Conservation (phyloP, 208 protist genomes). For the Trypanosoma boissoni region DNA sequence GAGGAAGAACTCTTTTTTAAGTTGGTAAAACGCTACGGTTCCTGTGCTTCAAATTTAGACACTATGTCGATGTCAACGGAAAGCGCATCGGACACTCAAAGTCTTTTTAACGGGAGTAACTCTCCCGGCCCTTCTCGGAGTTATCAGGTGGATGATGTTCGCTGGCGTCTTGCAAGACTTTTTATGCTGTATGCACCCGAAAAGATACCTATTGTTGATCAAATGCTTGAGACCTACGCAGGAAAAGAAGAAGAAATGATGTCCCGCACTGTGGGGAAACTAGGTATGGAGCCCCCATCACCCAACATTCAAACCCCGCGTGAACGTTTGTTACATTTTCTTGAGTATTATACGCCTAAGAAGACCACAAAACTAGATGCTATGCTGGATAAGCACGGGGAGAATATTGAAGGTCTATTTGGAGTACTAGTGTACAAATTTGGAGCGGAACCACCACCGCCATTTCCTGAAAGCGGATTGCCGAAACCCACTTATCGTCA, state of each 20-base stretch:
- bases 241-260: slow-evolving; percentile 24
- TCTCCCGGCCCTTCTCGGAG: background rate
- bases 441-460: slow-evolving; percentile 25
- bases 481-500: slow-evolving; percentile 9
- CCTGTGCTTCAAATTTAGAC: slow-evolving; percentile 30
- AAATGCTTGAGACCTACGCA: slow-evolving; percentile 22
- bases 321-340: slow-evolving; percentile 17
- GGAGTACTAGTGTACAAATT: slow-evolving; percentile 24
- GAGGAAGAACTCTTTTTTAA: slow-evolving; percentile 50
- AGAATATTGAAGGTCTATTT: slow-evolving; percentile 20
- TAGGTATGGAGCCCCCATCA: slow-evolving; percentile 20
- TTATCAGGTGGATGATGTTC: slow-evolving; percentile 6
- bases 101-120: background rate
- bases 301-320: slow-evolving; percentile 10
- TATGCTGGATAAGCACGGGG: slow-evolving; percentile 18
- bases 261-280: slow-evolving; percentile 4
- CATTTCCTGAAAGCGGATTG: background rate
- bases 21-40: slow-evolving; percentile 52
- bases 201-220: slow-evolving; percentile 19
- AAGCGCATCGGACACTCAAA: background rate
- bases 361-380: slow-evolving; percentile 14
- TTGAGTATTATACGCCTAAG: slow-evolving; percentile 21
- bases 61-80: background rate
- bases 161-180: slow-evolving; percentile 15
- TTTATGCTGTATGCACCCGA: slow-evolving; percentile 22